Conservation (phyloP, 2,329 filamentous ascomycete species). For the Fusarium sp. region DNA sequence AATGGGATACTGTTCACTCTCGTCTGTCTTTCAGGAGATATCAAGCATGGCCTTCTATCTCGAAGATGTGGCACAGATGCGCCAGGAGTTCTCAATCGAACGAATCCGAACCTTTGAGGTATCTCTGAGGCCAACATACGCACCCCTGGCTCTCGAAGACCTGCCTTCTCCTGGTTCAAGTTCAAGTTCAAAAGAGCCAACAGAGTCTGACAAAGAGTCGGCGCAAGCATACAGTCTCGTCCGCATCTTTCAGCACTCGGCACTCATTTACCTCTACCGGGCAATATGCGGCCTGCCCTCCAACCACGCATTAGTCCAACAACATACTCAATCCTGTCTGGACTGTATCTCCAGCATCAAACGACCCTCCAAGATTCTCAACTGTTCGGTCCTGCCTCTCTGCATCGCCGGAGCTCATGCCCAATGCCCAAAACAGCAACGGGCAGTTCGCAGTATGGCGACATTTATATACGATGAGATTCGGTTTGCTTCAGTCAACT, state of each 20-base stretch:
- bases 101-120: constrained; percentile 46
- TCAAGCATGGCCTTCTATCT: constrained; percentile 47
- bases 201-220: constrained; percentile 43
- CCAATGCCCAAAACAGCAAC: constrained; percentile 44
- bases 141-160: constrained; percentile 43
- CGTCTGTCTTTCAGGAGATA: constrained; percentile 50
- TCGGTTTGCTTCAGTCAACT: constrained; percentile 54
- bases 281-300: constrained; percentile 55
- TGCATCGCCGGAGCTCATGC: constrained; percentile 54
- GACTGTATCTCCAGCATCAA: constrained; percentile 52
- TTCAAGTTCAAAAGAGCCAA: background rate
- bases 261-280: constrained; percentile 57
- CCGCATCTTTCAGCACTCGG: constrained; percentile 55
- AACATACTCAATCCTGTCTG: constrained; percentile 52
- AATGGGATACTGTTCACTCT: constrained; percentile 49
- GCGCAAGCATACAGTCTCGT: constrained; percentile 52
- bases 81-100: constrained; percentile 44
- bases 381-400: constrained; percentile 54
- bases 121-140: constrained; percentile 43
- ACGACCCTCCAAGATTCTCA: constrained; percentile 52
- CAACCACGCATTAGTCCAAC: constrained; percentile 54
- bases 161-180: constrained; percentile 12
- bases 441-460: constrained; percentile 30
- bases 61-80: constrained; percentile 27
- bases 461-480: constrained; percentile 48